A percentile compares a stretch with the other conserved stretches of the same genome.
Conservation (phyloP, 2,329 filamentous ascomycete species). For the Pseudocercospora pini-densiflorae region DNA sequence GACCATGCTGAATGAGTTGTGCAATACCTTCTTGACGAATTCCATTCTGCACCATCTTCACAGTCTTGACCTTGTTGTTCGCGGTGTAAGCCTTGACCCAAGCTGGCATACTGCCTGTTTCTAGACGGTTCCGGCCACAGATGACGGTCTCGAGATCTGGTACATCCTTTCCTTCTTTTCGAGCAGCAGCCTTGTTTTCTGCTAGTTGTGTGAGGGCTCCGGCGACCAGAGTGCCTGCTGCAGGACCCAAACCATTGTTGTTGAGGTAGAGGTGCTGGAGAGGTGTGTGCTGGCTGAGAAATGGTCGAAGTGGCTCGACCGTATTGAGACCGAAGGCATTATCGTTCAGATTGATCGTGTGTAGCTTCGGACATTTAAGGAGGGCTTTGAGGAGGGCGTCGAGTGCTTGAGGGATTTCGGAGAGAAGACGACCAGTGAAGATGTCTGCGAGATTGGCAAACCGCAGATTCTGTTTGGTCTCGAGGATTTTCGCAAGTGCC, state of each 20-base stretch:
- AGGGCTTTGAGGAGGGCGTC: slow-evolving; percentile 83
- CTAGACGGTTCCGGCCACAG: slow-evolving; percentile 92
- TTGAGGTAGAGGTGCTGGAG: slow-evolving; percentile 95
- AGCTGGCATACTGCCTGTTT: slow-evolving; percentile 94
- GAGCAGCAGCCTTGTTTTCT: slow-evolving; percentile 78
- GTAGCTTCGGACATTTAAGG: slow-evolving; percentile 81
- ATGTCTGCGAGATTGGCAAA: slow-evolving; percentile 93
- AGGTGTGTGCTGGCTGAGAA: slow-evolving; percentile 84
- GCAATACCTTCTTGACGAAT: slow-evolving; percentile 93
- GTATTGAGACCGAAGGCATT: slow-evolving; percentile 98
- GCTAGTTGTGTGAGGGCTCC: slow-evolving; percentile 84
- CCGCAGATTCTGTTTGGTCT: slow-evolving; percentile 75
- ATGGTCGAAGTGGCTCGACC: slow-evolving; percentile 87
- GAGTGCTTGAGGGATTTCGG: slow-evolving; percentile 90
- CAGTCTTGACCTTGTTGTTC: slow-evolving; percentile 76
- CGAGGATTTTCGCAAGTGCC: slow-evolving; percentile 79
- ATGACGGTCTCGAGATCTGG: slow-evolving; percentile 94
- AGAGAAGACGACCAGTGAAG: slow-evolving; percentile 91
- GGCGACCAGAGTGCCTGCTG: slow-evolving; percentile 86
- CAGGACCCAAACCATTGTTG: slow-evolving; percentile 95
- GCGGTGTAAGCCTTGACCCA: slow-evolving; percentile 89
- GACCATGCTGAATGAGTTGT: slow-evolving; percentile 76
- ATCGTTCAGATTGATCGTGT: slow-evolving; percentile 94
- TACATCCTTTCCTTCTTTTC: slow-evolving; percentile 69
- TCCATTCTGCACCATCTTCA: slow-evolving; percentile 99